phyloP scores from a whole-genome alignment of 306 rosid genomes.

The Abrus precatorius region DNA sequence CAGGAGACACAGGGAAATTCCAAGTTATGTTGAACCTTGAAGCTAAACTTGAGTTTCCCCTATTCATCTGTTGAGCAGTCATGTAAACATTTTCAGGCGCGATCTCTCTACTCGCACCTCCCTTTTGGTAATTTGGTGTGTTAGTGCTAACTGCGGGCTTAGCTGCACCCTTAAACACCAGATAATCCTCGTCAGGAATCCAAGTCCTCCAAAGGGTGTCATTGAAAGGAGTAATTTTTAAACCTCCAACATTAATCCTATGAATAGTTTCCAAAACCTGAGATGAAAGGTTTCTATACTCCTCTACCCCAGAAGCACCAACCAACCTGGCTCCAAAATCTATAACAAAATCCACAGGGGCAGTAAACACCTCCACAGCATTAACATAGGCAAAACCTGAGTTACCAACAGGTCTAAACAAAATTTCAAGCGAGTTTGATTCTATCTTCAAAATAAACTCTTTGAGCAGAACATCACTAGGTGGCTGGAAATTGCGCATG shows the following conservation, averaged over 20 bases:
- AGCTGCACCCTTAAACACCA: conserved; percentile 75
- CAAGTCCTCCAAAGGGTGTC: conserved; percentile 97
- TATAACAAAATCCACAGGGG: conserved; percentile 76
- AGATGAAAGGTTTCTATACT: conserved; percentile 69
- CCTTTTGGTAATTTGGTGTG: conserved; percentile 73
- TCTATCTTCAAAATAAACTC: conserved; percentile 73
- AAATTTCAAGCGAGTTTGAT: conserved; percentile 60
- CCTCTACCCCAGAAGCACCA: conserved; percentile 58
- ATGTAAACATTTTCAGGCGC: conserved; percentile 89
- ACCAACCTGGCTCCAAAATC: conserved; percentile 77
- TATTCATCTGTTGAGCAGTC: conserved; percentile 94
- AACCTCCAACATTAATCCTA: conserved; percentile 94
- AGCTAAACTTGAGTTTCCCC: conserved; percentile 55
- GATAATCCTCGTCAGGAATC: conserved; percentile 85
- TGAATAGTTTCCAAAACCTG: conserved; percentile 80
- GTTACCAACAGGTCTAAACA: conserved; percentile 63
- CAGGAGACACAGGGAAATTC: conserved; percentile 69
- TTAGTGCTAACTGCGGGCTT: conserved; percentile 64
- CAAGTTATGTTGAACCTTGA: conserved; percentile 84
- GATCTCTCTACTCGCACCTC: conserved; percentile 73
- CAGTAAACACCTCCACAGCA: conserved; percentile 84
- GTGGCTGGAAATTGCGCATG: conserved; percentile 46
- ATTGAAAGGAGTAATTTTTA: conserved; percentile 83
- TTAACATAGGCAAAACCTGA: conserved; percentile 77
- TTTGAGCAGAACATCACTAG: conserved; percentile 54